A percentile compares a stretch with the other conserved stretches of the same genome.
Conservation (phyloP, 2,329 filamentous ascomycete species). For the Trichoderma aggressivum region DNA sequence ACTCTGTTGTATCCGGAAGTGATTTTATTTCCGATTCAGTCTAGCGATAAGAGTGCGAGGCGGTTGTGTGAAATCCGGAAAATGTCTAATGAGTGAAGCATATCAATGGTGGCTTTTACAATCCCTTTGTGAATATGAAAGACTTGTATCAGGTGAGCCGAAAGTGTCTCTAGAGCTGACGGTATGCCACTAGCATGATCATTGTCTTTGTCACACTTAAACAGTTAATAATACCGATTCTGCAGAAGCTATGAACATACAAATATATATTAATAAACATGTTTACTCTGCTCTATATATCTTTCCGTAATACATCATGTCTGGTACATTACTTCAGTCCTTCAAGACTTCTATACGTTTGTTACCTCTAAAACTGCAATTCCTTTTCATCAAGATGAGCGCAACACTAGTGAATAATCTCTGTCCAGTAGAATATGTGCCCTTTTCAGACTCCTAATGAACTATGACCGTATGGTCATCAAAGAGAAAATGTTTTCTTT, state of each 20-base stretch:
- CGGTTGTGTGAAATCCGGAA: no score
- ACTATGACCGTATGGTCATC: background rate
- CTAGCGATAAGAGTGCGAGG: background rate
- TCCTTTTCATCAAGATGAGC: background rate
- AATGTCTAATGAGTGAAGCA: background rate
- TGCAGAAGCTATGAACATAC: background rate
- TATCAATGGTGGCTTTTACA: background rate
- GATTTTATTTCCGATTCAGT: background rate
- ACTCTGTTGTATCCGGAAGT: background rate
- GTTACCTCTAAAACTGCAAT: background rate
- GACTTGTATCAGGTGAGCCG: background rate
- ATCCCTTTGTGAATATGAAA: background rate
- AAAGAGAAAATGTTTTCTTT: background rate
- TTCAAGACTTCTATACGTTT: background rate
- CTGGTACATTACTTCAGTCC: background rate
- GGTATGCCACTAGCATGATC: background rate
- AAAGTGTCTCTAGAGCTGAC: background rate
- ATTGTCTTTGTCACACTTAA: background rate
- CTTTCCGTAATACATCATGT: background rate
- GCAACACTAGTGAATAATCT: background rate
- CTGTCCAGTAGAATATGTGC: accelerated
- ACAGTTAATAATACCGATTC: background rate
- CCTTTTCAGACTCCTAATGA: background rate
- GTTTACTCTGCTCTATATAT: accelerated
- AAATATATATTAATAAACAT: background rate